Evolutionary conservation across 2,329 filamentous ascomycete species (phyloP).

Genomic region (Tolypocladium ophioglossoides): DNA sequence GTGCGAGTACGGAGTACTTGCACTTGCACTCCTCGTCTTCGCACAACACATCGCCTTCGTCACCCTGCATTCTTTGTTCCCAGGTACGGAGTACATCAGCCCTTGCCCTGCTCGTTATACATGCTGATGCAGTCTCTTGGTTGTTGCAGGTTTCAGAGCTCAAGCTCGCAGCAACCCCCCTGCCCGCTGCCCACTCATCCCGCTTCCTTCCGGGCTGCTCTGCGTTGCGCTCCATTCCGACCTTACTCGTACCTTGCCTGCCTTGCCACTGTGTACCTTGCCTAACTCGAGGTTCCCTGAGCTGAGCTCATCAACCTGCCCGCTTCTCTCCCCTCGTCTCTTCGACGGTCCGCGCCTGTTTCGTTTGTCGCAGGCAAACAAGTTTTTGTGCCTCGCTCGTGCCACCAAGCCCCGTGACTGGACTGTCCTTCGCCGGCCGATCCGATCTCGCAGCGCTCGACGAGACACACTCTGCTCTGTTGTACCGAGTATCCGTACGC

Average conservation of each 20-base stretch:
- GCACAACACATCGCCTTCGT: neutral
- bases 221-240: neutral
- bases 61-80: too few species aligned
- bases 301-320: neutral
- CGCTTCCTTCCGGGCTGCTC: neutral
- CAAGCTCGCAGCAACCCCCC: neutral
- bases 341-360: neutral
- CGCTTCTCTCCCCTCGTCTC: neutral
- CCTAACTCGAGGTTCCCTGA: neutral
- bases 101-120: neutral
- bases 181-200: neutral
- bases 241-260: too few species aligned
- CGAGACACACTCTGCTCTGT: neutral
- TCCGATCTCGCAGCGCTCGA: neutral
- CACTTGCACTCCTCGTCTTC: neutral
- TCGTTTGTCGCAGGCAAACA: neutral
- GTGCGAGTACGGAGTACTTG: too few species aligned
- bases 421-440: neutral
- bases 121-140: neutral
- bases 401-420: neutral
- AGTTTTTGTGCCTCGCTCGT: neutral
- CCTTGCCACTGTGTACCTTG: neutral
- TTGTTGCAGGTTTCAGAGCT: neutral
- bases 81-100: neutral
- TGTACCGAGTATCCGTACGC: neutral